phyloP scores from a whole-genome alignment of 306 rosid species.

The Inga laurina region DNA sequence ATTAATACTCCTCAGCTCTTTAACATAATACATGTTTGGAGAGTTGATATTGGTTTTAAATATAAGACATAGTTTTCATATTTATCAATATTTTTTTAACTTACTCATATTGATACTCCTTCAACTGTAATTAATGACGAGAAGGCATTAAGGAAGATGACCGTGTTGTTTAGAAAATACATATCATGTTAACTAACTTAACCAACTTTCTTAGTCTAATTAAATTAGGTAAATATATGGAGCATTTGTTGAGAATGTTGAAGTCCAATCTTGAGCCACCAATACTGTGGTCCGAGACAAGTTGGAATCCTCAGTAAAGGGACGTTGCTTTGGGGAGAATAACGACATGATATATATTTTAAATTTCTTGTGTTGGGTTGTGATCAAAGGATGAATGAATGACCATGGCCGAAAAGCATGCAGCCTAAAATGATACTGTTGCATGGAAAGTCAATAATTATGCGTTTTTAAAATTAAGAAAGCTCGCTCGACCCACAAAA shows the following conservation, averaged over 20 bases:
- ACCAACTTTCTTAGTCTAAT: too few species aligned
- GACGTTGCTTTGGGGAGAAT: slow-evolving; percentile 30
- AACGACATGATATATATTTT: slow-evolving; percentile 28
- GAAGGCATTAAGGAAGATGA: too few species aligned
- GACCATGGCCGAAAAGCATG: slow-evolving; percentile 43
- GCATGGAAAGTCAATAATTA: slow-evolving; percentile 41
- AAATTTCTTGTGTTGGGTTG: background rate
- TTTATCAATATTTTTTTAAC: too few species aligned
- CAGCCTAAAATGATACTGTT: slow-evolving; percentile 46
- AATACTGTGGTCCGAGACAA: slow-evolving; percentile 36
- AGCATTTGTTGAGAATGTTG: background rate
- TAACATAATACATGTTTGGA: too few species aligned
- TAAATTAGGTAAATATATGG: too few species aligned
- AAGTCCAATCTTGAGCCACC: slow-evolving; percentile 33
- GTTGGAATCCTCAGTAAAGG: slow-evolving; percentile 41
- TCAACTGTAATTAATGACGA: too few species aligned
- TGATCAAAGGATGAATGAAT: slow-evolving; percentile 25
- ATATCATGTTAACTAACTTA: too few species aligned
- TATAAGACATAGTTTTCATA: too few species aligned
- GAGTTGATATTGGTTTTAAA: too few species aligned
- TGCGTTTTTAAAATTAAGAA: slow-evolving; percentile 22
- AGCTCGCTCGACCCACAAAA: background rate
- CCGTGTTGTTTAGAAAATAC: accelerated
- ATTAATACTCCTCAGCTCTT: background rate
- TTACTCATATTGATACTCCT: too few species aligned